Percentiles rank a stretch among this genome's conserved stretches.
Evolutionary conservation across 1,284 basidiomycete genomes (phyloP).

Genomic region (Ustilago lituana): DNA sequence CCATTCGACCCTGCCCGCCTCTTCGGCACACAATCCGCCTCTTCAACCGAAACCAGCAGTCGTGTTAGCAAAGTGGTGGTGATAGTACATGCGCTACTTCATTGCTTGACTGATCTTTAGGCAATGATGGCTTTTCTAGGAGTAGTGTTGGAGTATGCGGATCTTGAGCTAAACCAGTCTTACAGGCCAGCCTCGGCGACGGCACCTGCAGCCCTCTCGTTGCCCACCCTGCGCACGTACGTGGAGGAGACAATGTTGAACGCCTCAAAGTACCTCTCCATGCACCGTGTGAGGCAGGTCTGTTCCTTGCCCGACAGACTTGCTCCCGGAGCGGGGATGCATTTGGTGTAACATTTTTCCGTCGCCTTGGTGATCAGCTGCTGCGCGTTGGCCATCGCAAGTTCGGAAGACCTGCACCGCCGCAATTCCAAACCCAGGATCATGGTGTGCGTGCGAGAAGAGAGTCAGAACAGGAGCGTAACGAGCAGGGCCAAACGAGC

Average conservation of each 20-base stretch:
- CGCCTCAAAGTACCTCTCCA: conserved; percentile 66
- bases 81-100: too few species aligned
- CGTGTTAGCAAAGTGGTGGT: too few species aligned
- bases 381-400: conserved; percentile 63
- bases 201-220: conserved; percentile 50
- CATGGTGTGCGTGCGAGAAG: too few species aligned
- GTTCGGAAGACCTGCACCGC: conserved; percentile 33
- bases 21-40: too few species aligned
- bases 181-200: conserved; percentile 45
- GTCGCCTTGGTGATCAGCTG: conserved; percentile 65
- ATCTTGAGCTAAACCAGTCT: too few species aligned
- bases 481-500: not conserved
- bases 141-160: not conserved
- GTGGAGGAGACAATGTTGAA: conserved; percentile 62
- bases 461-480: too few species aligned
- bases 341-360: conserved; percentile 65
- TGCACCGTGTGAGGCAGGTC: conserved; percentile 62
- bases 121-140: not conserved
- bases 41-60: too few species aligned
- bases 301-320: conserved; percentile 61
- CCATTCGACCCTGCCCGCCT: too few species aligned
- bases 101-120: too few species aligned
- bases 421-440: not conserved
- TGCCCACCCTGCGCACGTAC: conserved; percentile 56
- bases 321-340: conserved; percentile 55